Base-by-base conservation (phyloP, 148 eudicot genomes). In the Chenopodium suecicum region DNA sequence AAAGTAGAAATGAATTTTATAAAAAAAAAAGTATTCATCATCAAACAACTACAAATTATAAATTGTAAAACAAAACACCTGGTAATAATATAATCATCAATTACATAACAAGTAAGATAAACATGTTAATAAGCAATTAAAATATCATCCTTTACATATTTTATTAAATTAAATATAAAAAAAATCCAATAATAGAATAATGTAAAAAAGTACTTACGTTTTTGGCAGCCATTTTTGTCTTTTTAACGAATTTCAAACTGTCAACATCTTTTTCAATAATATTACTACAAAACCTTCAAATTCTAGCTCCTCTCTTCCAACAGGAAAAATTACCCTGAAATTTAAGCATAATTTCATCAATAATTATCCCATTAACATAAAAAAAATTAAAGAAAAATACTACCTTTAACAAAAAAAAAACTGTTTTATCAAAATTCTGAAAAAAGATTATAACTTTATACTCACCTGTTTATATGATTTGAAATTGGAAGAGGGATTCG, bases 201-300 rank as follows among this genome's bases (percentile, higher is more conserved):
- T 44, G 5, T 60, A 4, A 0, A 25, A 79, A 70, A 64, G 2
- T 31, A 79, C 82, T 83, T 60, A 83, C 86, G 34, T 83, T 79
- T 29, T 83, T 83, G 2, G 71, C 37, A 74, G 73, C 80, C 86
- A 83, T 83, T 12, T 83, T 79, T 46, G 34, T 46, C 10, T 54
- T 23, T 23, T 9, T 20, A 58, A 32, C 31, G 14, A 79, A 74
- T 75, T 76, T 60, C 52, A 68, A 79, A 58, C 34, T 68, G 46
- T 20, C 32, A 65, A 68, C 75, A 67, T 70, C 64, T 27, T 73
- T 79, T 79, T 37, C 48, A 17, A 41, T 41, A 79, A 52, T 3
- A 79, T 23, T 14, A 47, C 23, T 7, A 66, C 60, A 44, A 80
- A 80, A 23, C 1, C 37, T 72, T 58, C 56, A 80, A 63, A 62